A percentile compares a stretch with the other conserved stretches of the same genome.
Conservation (phyloP, 371 early-diverging fungal genomes). For the Mortierella sp. region DNA sequence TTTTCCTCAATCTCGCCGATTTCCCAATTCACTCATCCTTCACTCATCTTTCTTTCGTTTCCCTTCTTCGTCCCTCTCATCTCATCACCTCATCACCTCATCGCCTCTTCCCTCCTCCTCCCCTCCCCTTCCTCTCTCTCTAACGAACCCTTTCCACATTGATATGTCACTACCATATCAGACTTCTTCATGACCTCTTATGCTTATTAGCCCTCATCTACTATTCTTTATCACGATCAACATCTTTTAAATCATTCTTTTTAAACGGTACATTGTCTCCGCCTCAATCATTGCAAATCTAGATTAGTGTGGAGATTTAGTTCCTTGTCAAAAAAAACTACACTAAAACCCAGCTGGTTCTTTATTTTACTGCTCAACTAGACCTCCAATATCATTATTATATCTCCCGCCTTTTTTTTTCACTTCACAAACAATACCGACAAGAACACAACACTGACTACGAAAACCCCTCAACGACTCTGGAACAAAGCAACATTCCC, state of each 20-base stretch:
- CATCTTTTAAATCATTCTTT: not conserved
- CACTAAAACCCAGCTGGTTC: too few relatives aligned
- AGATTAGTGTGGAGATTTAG: not conserved
- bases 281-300: too few relatives aligned
- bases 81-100: not conserved
- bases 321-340: not conserved
- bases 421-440: too few relatives aligned
- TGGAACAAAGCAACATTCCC: not conserved
- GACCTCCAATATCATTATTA: too few relatives aligned
- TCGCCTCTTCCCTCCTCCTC: not conserved
- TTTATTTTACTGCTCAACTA: too few relatives aligned
- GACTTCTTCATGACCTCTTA: slow-evolving; percentile 15
- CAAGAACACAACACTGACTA: too few relatives aligned
- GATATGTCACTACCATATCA: slow-evolving; percentile 48
- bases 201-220: not conserved
- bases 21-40: too few relatives aligned
- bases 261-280: slow-evolving; percentile 6
- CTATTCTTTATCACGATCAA: not conserved
- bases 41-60: not conserved
- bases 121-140: not conserved
- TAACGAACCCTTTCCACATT: slow-evolving; percentile 49
- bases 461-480: too few relatives aligned
- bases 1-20: too few relatives aligned
- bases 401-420: too few relatives aligned
- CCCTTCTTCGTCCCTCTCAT: not conserved